Base-by-base conservation (phyloP, 202 grass and related monocot genomes). In the Tripidium arundinaceum region DNA sequence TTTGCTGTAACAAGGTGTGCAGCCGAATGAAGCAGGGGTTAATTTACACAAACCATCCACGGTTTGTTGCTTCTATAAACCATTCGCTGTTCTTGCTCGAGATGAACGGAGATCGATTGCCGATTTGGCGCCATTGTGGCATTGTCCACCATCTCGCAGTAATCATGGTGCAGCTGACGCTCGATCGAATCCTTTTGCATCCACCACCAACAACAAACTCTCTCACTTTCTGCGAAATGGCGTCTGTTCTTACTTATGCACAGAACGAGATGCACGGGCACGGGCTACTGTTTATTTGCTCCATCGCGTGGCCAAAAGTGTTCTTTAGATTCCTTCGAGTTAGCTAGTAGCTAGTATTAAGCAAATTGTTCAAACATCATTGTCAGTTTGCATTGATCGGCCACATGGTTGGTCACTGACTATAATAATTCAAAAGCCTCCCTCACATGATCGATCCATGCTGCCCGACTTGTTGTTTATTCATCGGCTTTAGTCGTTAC, bases 341-440 rank as follows among this genome's bases (percentile, higher is more conserved):
- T 9, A 21, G 49, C 42, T 21, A 50, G 3, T 9, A 10, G 25
- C 16, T 49, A 10, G 26, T 19, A 2, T 37, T 36, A 38, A 5
- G 57, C 57, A 52, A 16, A 14, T 8, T 21, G 33, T 29, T 31
- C 43, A 33, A 47, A 54, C 63, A 54, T 22, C n/a, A 25, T 22
- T 58, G 72, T 59, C 67, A 24, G 37, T 29, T 69, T 31, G 85
- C 80, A 66, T 43, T 7, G 77, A 57, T 57, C 59, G 71, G 18
- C 55, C 64, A 40, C 81, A 70, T 89, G 78, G 22, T 77, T 40
- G 58, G 38, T 78, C 66, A 18, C 72, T 39, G n/a, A 68, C 72
- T 49, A 52, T 50, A 41, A 77, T 76, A 41, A 81, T 72, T 77
- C 37, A 43, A 59, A 27, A 28, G 45, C 9, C 16, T 57, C 68